A percentile compares a stretch with the other conserved stretches of the same genome.
Evolutionary conservation across 352 stramenopile species (phyloP).

Genomic region (Chrysophaeum taylorii): DNA sequence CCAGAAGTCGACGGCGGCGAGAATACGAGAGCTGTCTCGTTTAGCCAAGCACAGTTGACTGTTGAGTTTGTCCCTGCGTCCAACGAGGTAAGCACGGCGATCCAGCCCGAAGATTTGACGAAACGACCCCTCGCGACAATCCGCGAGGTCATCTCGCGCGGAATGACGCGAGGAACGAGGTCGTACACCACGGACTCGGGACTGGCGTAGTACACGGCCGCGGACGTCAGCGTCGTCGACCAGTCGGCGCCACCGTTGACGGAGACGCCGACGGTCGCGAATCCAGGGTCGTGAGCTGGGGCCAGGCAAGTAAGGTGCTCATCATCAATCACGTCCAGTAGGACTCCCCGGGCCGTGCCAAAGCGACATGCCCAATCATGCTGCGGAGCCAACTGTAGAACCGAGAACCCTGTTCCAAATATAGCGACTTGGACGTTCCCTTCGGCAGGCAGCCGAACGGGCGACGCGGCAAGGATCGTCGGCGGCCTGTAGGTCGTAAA

Average conservation of each 20-base stretch:
- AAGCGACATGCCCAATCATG: too few relatives aligned
- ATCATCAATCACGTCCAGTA: too few relatives aligned
- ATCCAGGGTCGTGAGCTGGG: neutral
- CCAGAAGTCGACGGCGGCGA: too few relatives aligned
- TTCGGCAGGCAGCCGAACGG: neutral
- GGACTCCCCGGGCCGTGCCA: too few relatives aligned
- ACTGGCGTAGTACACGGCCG: neutral
- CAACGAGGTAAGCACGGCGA: neutral
- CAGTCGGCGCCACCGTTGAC: slow-evolving; percentile 1
- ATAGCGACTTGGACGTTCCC: neutral
- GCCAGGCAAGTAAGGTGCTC: neutral
- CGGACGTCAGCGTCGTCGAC: neutral
- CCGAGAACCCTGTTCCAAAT: too few relatives aligned
- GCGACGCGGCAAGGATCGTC: neutral
- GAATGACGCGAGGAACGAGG: neutral
- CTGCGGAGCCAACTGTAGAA: too few relatives aligned
- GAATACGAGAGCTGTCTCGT: neutral
- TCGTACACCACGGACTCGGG: neutral
- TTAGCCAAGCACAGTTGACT: neutral
- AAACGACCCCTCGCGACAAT: neutral
- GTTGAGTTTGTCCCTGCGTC: too few relatives aligned
- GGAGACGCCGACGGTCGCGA: neutral
- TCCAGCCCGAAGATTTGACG: neutral
- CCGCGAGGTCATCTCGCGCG: neutral
- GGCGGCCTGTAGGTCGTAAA: neutral